Evolutionary conservation across 1,284 basidiomycete species (phyloP).

Genomic region (Coniophora puteana): DNA sequence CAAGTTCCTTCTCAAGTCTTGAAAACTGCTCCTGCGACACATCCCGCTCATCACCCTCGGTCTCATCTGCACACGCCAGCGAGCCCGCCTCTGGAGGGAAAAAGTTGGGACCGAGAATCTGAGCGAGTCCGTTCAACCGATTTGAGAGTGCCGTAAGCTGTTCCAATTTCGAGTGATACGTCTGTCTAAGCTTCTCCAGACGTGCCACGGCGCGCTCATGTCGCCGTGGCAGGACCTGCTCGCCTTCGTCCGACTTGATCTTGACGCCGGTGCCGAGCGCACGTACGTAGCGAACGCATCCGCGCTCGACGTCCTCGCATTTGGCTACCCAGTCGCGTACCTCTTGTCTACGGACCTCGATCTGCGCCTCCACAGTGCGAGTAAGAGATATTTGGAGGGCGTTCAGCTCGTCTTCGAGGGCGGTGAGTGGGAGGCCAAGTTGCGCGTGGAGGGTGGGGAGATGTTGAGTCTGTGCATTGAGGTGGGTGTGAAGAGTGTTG

Average conservation of each 20-base stretch:
- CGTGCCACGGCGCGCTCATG: slow-evolving; percentile 61
- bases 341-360: slow-evolving; percentile 60
- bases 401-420: slow-evolving; percentile 71
- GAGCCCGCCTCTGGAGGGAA: slow-evolving; percentile 56
- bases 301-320: slow-evolving; percentile 58
- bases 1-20: slow-evolving; percentile 75
- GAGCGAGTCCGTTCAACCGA: slow-evolving; percentile 53
- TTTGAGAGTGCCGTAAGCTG: slow-evolving; percentile 64
- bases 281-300: slow-evolving; percentile 58
- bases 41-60: slow-evolving; percentile 47
- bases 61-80: slow-evolving; percentile 37
- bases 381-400: slow-evolving; percentile 64
- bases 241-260: slow-evolving; percentile 50
- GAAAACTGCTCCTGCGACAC: slow-evolving; percentile 76
- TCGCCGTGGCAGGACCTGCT: slow-evolving; percentile 61
- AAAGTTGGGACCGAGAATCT: slow-evolving; percentile 60
- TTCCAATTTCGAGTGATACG: slow-evolving; percentile 78
- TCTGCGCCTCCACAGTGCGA: slow-evolving; percentile 65
- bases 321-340: slow-evolving; percentile 67
- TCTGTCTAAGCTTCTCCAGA: slow-evolving; percentile 72
- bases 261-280: slow-evolving; percentile 71
- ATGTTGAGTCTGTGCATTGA: slow-evolving; percentile 72
- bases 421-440: slow-evolving; percentile 69
- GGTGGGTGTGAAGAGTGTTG: slow-evolving; percentile 71
- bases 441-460: slow-evolving; percentile 69